Conservation (phyloP, 179 eudicot genomes). For the Spinacia oleracea region DNA sequence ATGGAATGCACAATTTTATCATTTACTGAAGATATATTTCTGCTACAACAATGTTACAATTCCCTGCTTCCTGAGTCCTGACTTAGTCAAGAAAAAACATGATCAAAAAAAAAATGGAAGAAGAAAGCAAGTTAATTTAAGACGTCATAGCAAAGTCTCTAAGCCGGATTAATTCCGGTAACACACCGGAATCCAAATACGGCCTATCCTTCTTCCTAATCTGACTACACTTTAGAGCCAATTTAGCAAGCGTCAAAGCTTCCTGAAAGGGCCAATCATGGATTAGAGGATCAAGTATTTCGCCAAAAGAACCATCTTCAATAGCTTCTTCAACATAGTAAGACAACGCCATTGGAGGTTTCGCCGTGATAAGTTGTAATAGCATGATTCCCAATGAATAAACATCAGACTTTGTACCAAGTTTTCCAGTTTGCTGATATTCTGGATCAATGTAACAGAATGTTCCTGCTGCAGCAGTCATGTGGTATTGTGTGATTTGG, state of each 20-base stretch:
- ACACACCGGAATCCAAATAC: constrained; percentile 50
- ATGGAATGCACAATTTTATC: too few relatives aligned
- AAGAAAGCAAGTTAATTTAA: background rate
- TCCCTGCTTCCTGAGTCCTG: too few relatives aligned
- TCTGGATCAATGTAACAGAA: constrained; percentile 93
- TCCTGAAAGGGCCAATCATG: constrained; percentile 72
- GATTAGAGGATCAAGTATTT: constrained; percentile 59
- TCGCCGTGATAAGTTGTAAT: constrained; percentile 68
- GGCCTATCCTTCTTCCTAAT: constrained; percentile 79
- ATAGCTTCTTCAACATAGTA: constrained; percentile 54
- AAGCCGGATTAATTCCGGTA: constrained; percentile 65
- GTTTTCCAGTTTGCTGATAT: constrained; percentile 77
- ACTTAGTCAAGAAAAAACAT: too few relatives aligned
- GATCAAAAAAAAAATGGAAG: too few relatives aligned
- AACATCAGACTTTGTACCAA: constrained; percentile 72
- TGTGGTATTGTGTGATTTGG: constrained; percentile 55
- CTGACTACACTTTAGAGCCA: constrained; percentile 67
- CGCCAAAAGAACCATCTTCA: constrained; percentile 40
- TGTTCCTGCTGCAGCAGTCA: constrained; percentile 87
- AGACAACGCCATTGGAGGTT: constrained; percentile 66
- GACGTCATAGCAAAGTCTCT: constrained; percentile 37
- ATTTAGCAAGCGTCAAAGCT: constrained; percentile 47
- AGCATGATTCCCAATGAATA: constrained; percentile 70
- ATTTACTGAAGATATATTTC: too few relatives aligned
- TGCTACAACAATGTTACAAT: too few relatives aligned